Evolutionary conservation across 1,284 basidiomycete genomes (phyloP), one percentile per base, ranked within the genome.

Genomic region (Baeospora myosura): DNA sequence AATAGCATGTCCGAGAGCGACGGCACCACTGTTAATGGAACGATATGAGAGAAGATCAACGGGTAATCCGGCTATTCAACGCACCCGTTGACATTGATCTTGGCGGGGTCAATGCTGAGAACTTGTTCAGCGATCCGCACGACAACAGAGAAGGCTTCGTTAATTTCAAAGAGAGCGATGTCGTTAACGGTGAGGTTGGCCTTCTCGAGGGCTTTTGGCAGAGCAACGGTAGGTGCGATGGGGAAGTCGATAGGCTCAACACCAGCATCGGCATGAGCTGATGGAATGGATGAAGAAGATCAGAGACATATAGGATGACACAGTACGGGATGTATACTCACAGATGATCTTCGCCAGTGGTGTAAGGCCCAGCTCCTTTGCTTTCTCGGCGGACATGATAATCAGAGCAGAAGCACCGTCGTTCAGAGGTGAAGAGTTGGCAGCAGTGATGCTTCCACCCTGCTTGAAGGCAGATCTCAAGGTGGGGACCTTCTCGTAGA

Each of bases 191-290:
- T 78, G 44, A 98, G 70, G 52, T 88, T 88, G 36, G 95, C 96
- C 50, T 76, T 81, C 69, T 93, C 70, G 44, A 99, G 74, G 6
- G 96, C 96, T 49, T 79, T 68, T 30, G 96, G 96, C 35, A 98
- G 71, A 28, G 94, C 95, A 46, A 88, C 74, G 18, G 95, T 88
- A 21, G 96, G 96, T 22, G 96, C 96, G 52, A 82, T 78, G 36
- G 95, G 93, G 81, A 99, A 99, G 66, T 98, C 92, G 54, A 98
- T 88, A 28, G 96, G 96, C 23, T 90, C 91, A 54, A 92, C 84
- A 56, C 96, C 96, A 49, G 89, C 92, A 67, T 99, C 96, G 48
- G 96, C 92, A 65, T 89, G 98, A 4, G 92, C 92, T 96, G 58
- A 18, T 11, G 16, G 11, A n/a, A 10, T 11, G 46, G 46, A 49